Evolutionary conservation across 2,329 filamentous ascomycete genomes (phyloP), one percentile per base, ranked within the genome.

Genomic region (Sporothrix curviconia): DNA sequence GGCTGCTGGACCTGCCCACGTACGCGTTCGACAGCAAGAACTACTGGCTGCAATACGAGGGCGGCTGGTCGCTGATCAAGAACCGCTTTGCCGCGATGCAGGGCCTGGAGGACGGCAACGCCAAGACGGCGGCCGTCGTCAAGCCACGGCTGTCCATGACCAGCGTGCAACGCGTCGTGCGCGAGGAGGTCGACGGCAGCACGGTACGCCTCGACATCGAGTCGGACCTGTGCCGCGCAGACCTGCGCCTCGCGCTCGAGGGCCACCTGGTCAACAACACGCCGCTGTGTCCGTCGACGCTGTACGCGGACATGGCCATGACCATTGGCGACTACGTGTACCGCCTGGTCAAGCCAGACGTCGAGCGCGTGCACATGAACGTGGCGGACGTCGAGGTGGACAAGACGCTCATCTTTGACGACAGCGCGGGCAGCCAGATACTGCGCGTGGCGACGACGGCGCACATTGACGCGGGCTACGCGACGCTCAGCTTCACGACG

Each of bases 21-120:
- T 92, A 91, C 67, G 78, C 78, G 0, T 92, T 87, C 72, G 84
- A 91, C 64, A 75, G 83, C 64, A 89, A 89, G 75, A 86, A 82
- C 62, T 90, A 90, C 67, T 84, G 81, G 81, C 74, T 83, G 42
- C 75, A 78, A 64, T 84, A 83, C 66, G 70, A 78, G 61, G 85
- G 88, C 60, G 84, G 90, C 69, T 91, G 86, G 83, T 81, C 78
- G 22, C 74, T 90, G 37, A 83, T 79, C 60, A 91, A 91, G 75
- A 84, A 86, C 64, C 81, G 87, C 62, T 78, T 74, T 39, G 74
- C 71, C 14, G 42, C 44, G 50, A 59, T 59, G 58, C 47, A 56
- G 3, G 66, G 72, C 19, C 63, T 70, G 8, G 66, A 75, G 12
- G 70, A 60, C 42, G 59, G n/a, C n/a, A n/a, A n/a, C n/a, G n/a